Percentiles rank a stretch among this genome's conserved stretches.
phyloP scores from a whole-genome alignment of 345 rosid species.

The Euphorbia tirucalli region DNA sequence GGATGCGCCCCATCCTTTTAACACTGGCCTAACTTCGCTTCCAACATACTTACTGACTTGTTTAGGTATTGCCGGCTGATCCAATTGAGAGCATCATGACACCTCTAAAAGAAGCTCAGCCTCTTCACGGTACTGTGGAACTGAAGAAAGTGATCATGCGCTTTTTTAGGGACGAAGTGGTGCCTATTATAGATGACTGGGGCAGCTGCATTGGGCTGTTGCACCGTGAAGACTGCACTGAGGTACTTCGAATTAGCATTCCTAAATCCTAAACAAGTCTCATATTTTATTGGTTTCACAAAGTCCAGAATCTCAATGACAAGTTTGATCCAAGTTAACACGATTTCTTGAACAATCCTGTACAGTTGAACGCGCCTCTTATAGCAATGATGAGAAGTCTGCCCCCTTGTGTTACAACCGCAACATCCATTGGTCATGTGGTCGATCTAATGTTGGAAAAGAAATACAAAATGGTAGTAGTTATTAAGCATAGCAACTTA shows the following conservation, averaged over 20 bases:
- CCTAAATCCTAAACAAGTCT: neutral
- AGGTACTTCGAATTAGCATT: conserved; percentile 34
- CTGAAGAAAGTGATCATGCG: conserved; percentile 58
- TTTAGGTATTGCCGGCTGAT: conserved; percentile 50
- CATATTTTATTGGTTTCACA: neutral
- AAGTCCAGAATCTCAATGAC: neutral
- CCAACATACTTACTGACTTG: neutral
- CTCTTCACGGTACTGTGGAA: conserved; percentile 44
- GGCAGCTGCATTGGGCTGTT: conserved; percentile 67
- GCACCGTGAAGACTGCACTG: conserved; percentile 70
- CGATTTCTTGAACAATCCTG: neutral
- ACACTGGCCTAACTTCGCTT: neutral
- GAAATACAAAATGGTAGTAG: conserved; percentile 62
- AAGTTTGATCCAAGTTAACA: neutral
- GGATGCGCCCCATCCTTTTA: too few relatives aligned
- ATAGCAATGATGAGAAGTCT: conserved; percentile 69
- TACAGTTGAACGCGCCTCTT: conserved; percentile 62
- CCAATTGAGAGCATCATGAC: conserved; percentile 65
- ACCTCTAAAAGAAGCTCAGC: conserved; percentile 52
- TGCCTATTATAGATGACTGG: conserved; percentile 66
- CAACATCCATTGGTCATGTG: conserved; percentile 50
- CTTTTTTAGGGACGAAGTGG: conserved; percentile 54
- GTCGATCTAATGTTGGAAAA: conserved; percentile 57
- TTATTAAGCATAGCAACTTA: conserved; percentile 40
- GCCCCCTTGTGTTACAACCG: conserved; percentile 56